Percentiles rank a stretch among this genome's conserved stretches.
These are phyloP conservation scores for Termitomyces sp. DNA, from an alignment of 768 basidiomycete species.

Conservation along the genomic window DNA sequence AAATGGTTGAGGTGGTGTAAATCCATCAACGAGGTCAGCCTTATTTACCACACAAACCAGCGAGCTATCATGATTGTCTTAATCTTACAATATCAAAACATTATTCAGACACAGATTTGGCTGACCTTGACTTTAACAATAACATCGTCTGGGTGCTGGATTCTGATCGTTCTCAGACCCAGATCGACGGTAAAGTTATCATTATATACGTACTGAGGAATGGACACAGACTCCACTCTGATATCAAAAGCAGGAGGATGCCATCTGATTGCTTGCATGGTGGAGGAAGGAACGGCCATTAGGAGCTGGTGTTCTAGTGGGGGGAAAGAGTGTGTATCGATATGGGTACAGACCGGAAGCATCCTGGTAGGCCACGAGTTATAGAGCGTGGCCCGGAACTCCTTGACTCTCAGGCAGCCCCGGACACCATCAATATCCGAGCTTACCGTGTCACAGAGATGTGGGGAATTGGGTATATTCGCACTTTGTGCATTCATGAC, in stretches of 20 bases:
- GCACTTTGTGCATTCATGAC: neutral
- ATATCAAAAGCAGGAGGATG: slow-evolving; percentile 67
- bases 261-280: slow-evolving; percentile 48
- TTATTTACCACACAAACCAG: slow-evolving; percentile 52
- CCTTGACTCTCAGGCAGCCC: neutral
- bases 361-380: neutral
- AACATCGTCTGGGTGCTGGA: slow-evolving; percentile 70
- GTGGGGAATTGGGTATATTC: neutral
- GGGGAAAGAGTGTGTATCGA: neutral
- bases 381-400: neutral
- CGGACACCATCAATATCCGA: neutral
- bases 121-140: slow-evolving; percentile 69
- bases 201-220: slow-evolving; percentile 35
- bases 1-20: neutral
- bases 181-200: neutral
- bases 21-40: neutral
- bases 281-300: slow-evolving; percentile 2
- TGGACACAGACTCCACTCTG: slow-evolving; percentile 55
- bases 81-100: neutral
- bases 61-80: slow-evolving; percentile 34
- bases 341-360: neutral
- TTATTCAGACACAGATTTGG: neutral
- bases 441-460: neutral
- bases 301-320: neutral
- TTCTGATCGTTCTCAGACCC: slow-evolving; percentile 24